Percentiles rank a stretch among this genome's conserved stretches.
Evolutionary conservation across 768 basidiomycete species (phyloP).

Genomic region (Calocera viscosa): DNA sequence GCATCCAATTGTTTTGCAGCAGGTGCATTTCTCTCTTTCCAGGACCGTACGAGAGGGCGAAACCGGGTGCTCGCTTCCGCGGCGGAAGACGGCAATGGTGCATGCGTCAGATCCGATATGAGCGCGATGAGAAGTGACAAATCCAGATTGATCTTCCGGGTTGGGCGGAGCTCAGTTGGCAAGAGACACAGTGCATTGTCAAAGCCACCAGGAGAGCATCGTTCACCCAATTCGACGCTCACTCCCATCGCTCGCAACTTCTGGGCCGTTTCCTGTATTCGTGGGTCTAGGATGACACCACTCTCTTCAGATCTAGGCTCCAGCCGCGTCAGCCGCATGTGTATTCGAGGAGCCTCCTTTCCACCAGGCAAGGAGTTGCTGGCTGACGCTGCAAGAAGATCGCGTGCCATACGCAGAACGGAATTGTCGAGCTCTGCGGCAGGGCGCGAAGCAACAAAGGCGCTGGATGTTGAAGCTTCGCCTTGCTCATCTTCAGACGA

Average conservation of each 20-base stretch:
- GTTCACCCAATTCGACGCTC: constrained; percentile 51
- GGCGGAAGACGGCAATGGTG: constrained; percentile 43
- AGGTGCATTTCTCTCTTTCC: constrained; percentile 35
- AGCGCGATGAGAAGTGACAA: constrained; percentile 75
- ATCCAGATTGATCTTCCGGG: constrained; percentile 60
- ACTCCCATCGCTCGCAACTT: constrained; percentile 50
- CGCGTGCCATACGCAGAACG: constrained; percentile 54
- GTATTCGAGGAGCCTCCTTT: constrained; percentile 24
- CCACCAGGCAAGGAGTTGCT: constrained; percentile 37
- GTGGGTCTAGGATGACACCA: constrained; percentile 35
- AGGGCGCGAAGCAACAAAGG: constrained; percentile 20
- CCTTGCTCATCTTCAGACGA: constrained; percentile 22
- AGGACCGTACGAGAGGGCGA: constrained; percentile 42
- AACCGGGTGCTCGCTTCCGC: constrained; percentile 55
- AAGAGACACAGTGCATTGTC: constrained; percentile 12
- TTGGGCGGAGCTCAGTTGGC: constrained; percentile 34
- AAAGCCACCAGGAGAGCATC: not conserved
- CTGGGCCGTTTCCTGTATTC: constrained; percentile 50
- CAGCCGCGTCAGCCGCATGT: constrained; percentile 59
- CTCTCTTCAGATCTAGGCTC: constrained; percentile 31
- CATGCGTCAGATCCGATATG: constrained; percentile 69
- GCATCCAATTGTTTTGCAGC: not conserved
- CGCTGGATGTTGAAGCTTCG: constrained; percentile 22
- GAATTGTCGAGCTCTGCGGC: constrained; percentile 58
- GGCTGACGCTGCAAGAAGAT: constrained; percentile 51